These are phyloP conservation scores for Mrakia frigida DNA, from an alignment of 768 basidiomycete species.

Conservation along the genomic window DNA sequence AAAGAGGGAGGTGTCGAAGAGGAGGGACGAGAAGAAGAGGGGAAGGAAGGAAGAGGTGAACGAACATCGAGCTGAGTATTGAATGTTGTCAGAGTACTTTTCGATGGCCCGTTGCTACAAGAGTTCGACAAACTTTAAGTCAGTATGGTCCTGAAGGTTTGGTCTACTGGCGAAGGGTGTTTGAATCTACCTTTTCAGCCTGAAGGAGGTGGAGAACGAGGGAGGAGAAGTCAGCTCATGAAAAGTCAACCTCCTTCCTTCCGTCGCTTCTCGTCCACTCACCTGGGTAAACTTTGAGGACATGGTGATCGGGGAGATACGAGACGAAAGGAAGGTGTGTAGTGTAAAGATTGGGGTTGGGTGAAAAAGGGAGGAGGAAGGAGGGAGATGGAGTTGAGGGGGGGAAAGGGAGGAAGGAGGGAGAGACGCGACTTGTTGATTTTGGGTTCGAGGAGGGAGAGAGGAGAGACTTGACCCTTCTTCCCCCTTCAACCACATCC, in stretches of 20 bases:
- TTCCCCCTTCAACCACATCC: background rate
- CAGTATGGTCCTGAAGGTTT: background rate
- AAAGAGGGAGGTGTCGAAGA: background rate
- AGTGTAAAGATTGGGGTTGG: background rate
- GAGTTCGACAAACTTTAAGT: background rate
- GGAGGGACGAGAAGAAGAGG: background rate
- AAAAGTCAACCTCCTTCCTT: background rate
- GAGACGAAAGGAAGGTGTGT: background rate
- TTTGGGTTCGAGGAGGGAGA: background rate
- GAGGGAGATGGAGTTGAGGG: background rate
- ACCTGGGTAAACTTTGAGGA: constrained; percentile 15
- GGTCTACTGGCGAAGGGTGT: background rate
- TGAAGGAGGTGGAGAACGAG: background rate
- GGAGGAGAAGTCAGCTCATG: background rate
- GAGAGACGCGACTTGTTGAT: background rate
- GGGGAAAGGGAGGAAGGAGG: background rate
- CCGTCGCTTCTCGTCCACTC: background rate
- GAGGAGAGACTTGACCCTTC: background rate
- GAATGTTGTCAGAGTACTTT: constrained; percentile 28
- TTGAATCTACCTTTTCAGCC: constrained; percentile 22
- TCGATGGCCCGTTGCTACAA: constrained; percentile 23
- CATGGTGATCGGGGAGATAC: background rate
- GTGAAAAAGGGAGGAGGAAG: background rate
- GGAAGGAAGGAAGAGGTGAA: background rate
- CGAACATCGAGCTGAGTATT: constrained; percentile 27